Evolutionary conservation across 108 stramenopile genomes (phyloP).

Genomic region (Cyclotella sp.): DNA sequence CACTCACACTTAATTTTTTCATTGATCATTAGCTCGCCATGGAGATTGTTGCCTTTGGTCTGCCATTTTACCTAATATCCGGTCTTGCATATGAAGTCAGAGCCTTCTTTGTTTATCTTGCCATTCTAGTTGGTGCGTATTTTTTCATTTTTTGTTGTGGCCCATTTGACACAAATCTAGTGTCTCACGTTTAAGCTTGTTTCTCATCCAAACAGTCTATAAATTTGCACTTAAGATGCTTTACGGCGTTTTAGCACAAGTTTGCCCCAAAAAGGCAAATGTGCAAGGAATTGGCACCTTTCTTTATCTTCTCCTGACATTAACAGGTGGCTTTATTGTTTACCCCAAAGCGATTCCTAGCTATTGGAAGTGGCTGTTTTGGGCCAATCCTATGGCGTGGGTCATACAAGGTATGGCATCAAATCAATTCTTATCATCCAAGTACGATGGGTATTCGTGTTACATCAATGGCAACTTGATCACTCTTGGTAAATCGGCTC

Average conservation of each 20-base stretch:
- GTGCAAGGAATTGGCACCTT: slow-evolving; percentile 52
- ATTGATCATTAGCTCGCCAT: slow-evolving; percentile 20
- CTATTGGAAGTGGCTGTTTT: slow-evolving; percentile 70
- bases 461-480: background rate
- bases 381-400: slow-evolving; percentile 75
- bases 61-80: slow-evolving; percentile 73
- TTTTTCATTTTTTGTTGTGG: background rate
- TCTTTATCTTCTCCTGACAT: slow-evolving; percentile 60
- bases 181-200: background rate
- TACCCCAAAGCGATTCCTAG: slow-evolving; percentile 61
- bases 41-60: slow-evolving; percentile 75
- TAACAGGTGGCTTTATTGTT: slow-evolving; percentile 78
- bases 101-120: slow-evolving; percentile 48
- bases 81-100: slow-evolving; percentile 52
- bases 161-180: background rate
- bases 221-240: slow-evolving; percentile 58
- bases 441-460: slow-evolving; percentile 33
- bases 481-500: slow-evolving; percentile 41
- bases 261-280: slow-evolving; percentile 53
- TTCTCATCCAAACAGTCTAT: slow-evolving; percentile 6
- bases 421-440: slow-evolving; percentile 60
- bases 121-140: slow-evolving; percentile 34
- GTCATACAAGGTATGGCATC: slow-evolving; percentile 63
- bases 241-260: slow-evolving; percentile 50
- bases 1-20: background rate